Conservation (phyloP, 495 filamentous ascomycete genomes). For the Halenospora varia region DNA sequence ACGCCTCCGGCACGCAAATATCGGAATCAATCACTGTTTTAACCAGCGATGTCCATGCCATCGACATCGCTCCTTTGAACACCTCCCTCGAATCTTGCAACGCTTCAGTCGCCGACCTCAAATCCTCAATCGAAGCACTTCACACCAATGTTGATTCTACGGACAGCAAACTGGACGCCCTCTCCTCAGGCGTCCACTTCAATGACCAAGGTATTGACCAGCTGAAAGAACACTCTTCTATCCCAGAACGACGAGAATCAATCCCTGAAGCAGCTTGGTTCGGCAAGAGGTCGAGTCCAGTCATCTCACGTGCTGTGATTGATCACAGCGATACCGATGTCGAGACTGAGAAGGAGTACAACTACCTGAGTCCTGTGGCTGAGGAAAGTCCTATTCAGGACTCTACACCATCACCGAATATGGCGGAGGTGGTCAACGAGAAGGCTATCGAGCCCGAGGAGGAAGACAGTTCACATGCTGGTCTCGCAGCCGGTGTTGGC, state of each 20-base stretch:
- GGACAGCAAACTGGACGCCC: background rate
- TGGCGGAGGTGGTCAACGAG: background rate
- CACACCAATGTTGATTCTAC: background rate
- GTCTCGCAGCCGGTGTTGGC: background rate
- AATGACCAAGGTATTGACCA: slow-evolving; percentile 2
- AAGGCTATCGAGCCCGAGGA: background rate
- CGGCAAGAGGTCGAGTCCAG: background rate
- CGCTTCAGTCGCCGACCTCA: slow-evolving; percentile 4
- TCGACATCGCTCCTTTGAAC: slow-evolving; percentile 5
- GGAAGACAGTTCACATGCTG: too few species aligned
- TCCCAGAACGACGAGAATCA: background rate
- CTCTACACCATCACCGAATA: background rate
- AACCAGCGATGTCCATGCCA: slow-evolving; percentile 6
- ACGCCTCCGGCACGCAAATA: slow-evolving; percentile 17
- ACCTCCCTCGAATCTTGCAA: slow-evolving; percentile 2
- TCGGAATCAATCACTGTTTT: slow-evolving; percentile 8
- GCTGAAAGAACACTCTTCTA: background rate
- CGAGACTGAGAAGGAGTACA: background rate
- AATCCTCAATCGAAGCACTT: slow-evolving; percentile 2
- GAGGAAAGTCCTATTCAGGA: background rate
- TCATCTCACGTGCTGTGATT: background rate
- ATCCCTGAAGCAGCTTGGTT: background rate
- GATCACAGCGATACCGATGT: background rate
- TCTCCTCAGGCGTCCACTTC: slow-evolving; percentile 3
- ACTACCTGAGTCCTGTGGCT: background rate